phyloP scores from a whole-genome alignment of 1,139 yeast species.

The Yamadazyma triangularis region DNA sequence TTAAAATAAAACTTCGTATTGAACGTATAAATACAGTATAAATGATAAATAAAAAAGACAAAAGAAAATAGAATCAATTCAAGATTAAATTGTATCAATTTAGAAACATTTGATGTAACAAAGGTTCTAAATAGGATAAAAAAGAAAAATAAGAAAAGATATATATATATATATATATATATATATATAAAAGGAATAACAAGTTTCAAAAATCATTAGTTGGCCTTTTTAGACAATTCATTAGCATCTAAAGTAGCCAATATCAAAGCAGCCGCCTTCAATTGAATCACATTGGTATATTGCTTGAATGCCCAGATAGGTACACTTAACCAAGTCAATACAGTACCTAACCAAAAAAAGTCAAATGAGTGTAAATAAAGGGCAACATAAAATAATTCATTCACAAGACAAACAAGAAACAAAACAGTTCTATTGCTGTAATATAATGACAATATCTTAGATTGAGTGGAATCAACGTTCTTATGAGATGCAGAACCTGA shows the following conservation, averaged over 20 bases:
- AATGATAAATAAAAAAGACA: too few relatives aligned
- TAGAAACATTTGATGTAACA: too few relatives aligned
- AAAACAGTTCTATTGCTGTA: slow-evolving; percentile 82
- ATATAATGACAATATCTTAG: slow-evolving; percentile 73
- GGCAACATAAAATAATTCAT: slow-evolving; percentile 90
- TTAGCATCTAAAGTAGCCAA: slow-evolving; percentile 81
- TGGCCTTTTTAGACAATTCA: slow-evolving; percentile 29
- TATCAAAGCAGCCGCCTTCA: slow-evolving; percentile 77
- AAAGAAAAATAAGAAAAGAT: too few relatives aligned
- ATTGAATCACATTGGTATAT: slow-evolving; percentile 81
- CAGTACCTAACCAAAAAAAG: slow-evolving; percentile 63
- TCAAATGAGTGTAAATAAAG: slow-evolving; percentile 71
- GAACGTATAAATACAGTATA: too few relatives aligned
- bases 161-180: too few relatives aligned
- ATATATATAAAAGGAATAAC: too few relatives aligned
- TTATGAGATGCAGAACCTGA: slow-evolving; percentile 83
- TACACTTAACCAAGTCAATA: slow-evolving; percentile 58
- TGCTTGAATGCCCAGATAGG: slow-evolving; percentile 94
- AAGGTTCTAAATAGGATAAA: too few relatives aligned
- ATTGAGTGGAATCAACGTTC: slow-evolving; percentile 67
- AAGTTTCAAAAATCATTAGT: too few relatives aligned
- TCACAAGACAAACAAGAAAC: slow-evolving; percentile 85
- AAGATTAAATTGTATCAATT: too few relatives aligned
- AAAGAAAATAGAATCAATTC: too few relatives aligned
- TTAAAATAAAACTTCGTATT: too few relatives aligned